Evolutionary conservation across 768 basidiomycete species (phyloP).

Genomic region (Xanthoconium purpureum): DNA sequence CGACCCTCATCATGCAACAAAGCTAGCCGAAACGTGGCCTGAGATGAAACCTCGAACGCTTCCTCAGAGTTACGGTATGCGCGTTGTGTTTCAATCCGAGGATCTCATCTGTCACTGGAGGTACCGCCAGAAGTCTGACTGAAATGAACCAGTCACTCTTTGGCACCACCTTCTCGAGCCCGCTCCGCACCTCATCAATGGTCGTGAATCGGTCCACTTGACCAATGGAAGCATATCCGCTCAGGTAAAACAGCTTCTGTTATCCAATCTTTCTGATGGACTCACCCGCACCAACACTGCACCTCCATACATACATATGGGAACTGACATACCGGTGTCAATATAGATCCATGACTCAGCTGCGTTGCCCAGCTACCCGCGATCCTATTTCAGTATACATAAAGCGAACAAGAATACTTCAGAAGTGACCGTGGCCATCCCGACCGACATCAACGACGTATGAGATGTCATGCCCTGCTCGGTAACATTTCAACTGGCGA

Average conservation of each 20-base stretch:
- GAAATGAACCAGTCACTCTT: slow-evolving; percentile 7
- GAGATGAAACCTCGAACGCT: slow-evolving; percentile 4
- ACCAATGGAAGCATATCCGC: slow-evolving; percentile 2
- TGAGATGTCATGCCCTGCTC: background rate
- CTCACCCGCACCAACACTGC: background rate
- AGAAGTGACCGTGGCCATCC: background rate
- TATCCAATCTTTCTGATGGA: background rate
- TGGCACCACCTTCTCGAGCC: background rate
- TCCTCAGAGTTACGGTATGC: slow-evolving; percentile 2
- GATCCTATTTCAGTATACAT: background rate
- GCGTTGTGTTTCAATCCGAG: slow-evolving; percentile 16
- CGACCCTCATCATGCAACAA: too few species aligned
- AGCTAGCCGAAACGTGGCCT: slow-evolving; percentile 5
- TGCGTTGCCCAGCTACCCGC: background rate
- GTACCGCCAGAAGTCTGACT: background rate
- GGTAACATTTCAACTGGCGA: background rate
- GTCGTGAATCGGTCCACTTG: slow-evolving; percentile 14
- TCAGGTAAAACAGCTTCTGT: slow-evolving; percentile 2
- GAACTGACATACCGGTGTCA: background rate
- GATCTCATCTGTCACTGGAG: slow-evolving; percentile 11
- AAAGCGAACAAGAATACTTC: background rate
- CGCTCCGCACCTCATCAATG: slow-evolving; percentile 5
- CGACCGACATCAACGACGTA: background rate
- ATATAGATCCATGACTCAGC: background rate
- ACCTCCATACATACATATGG: slow-evolving; percentile 1